Evolutionary conservation across 306 rosid genomes (phyloP).

Genomic region (barrel medic (Medicago truncatula)): DNA sequence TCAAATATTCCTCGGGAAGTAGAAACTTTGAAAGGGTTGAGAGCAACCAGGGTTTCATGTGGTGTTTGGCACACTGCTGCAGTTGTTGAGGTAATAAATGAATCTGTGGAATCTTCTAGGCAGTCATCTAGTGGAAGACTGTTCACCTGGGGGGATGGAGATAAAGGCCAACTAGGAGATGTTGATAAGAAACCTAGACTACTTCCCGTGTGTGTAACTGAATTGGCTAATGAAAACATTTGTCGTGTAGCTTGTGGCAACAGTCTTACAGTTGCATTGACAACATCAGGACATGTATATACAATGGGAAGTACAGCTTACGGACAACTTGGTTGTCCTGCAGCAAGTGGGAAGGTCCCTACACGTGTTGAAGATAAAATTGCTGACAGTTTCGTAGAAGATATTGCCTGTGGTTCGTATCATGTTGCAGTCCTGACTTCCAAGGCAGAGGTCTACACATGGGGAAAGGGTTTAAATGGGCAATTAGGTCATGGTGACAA

Average conservation of each 20-base stretch:
- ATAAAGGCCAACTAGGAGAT: slow-evolving; percentile 88
- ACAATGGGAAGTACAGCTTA: slow-evolving; percentile 86
- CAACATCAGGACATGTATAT: slow-evolving; percentile 77
- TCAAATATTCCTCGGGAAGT: slow-evolving; percentile 78
- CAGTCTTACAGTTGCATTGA: slow-evolving; percentile 83
- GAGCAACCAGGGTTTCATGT: slow-evolving; percentile 82
- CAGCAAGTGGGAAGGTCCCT: slow-evolving; percentile 77
- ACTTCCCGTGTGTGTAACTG: slow-evolving; percentile 71
- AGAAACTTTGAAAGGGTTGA: slow-evolving; percentile 73
- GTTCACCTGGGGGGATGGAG: slow-evolving; percentile 99
- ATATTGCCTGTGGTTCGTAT: slow-evolving; percentile 88
- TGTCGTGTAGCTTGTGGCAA: slow-evolving; percentile 87
- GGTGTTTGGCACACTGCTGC: slow-evolving; percentile 99
- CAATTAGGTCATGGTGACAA: slow-evolving; percentile 95
- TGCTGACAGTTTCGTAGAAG: slow-evolving; percentile 68
- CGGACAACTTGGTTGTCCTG: slow-evolving; percentile 88
- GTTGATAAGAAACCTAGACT: slow-evolving; percentile 67
- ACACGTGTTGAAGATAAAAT: slow-evolving; percentile 67
- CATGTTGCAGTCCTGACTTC: slow-evolving; percentile 94
- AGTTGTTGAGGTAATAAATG: slow-evolving; percentile 62
- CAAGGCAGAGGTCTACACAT: slow-evolving; percentile 85
- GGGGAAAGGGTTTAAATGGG: slow-evolving; percentile 98
- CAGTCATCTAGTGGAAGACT: slow-evolving; percentile 66
- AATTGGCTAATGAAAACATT: slow-evolving; percentile 66
- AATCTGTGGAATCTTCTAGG: slow-evolving; percentile 58